Evolutionary conservation across 1,284 basidiomycete genomes (phyloP).

Genomic region (Ustilago lituana): DNA sequence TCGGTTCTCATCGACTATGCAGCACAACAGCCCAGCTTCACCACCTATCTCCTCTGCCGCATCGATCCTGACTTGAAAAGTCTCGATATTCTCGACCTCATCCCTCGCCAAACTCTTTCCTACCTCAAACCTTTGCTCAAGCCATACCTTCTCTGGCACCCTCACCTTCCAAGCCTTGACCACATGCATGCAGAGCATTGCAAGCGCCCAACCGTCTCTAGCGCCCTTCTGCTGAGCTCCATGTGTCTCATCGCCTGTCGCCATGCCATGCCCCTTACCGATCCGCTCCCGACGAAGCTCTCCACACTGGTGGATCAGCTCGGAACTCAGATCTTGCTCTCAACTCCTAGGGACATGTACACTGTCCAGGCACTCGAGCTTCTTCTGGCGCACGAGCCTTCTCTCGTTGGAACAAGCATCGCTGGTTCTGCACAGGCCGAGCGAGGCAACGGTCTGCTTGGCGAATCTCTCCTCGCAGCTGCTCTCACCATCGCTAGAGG

Average conservation of each 20-base stretch:
- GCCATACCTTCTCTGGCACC: conserved; percentile 46
- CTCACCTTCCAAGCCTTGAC: conserved; percentile 37
- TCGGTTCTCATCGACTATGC: conserved; percentile 52
- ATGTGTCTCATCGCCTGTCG: conserved; percentile 45
- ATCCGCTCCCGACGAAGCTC: conserved; percentile 29
- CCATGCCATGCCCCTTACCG: conserved; percentile 44
- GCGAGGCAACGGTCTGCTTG: conserved; percentile 41
- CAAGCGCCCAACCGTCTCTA: conserved; percentile 29
- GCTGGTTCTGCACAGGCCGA: conserved; percentile 34
- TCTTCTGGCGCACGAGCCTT: conserved; percentile 46
- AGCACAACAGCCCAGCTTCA: conserved; percentile 43
- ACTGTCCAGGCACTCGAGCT: conserved; percentile 46
- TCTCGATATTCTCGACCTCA: conserved; percentile 40
- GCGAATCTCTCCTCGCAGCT: conserved; percentile 39
- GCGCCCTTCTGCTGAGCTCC: conserved; percentile 40
- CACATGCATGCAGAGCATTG: conserved; percentile 27
- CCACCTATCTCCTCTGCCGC: conserved; percentile 33
- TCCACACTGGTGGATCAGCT: conserved; percentile 42
- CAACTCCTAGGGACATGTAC: conserved; percentile 39
- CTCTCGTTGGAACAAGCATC: conserved; percentile 39
- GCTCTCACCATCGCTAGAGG: conserved; percentile 43
- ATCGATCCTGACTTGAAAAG: conserved; percentile 22
- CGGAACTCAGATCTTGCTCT: conserved; percentile 46
- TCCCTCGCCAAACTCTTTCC: conserved; percentile 22
- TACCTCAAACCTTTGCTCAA: conserved; percentile 39